phyloP scores from a whole-genome alignment of 2,329 filamentous ascomycete genomes.

The Arachnomyces sp. region DNA sequence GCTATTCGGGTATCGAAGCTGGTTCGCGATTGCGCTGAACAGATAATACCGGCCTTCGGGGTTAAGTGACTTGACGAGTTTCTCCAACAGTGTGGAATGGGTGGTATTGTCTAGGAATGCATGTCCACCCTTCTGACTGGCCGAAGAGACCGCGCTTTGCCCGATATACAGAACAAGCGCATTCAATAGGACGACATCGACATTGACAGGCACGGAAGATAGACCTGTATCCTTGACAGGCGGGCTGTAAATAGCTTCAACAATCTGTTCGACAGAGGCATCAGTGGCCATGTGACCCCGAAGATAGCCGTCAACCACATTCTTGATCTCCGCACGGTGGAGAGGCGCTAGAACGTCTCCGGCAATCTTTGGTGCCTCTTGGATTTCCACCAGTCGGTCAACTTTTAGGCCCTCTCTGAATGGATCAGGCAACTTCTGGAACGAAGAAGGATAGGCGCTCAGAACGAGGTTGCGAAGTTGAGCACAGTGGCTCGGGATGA shows the following conservation, averaged over 20 bases:
- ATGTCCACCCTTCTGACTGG: conserved; percentile 49
- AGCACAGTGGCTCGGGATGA: conserved; percentile 72
- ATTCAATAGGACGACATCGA: conserved; percentile 65
- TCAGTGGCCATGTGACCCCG: conserved; percentile 58
- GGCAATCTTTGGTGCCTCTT: conserved; percentile 56
- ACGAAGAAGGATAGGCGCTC: conserved; percentile 64
- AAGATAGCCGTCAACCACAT: conserved; percentile 44
- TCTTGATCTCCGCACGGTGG: conserved; percentile 44
- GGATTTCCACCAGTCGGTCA: conserved; percentile 67
- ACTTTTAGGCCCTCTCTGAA: conserved; percentile 65
- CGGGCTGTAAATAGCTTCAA: conserved; percentile 59
- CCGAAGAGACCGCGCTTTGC: conserved; percentile 57
- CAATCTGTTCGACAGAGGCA: conserved; percentile 61
- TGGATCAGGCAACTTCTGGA: conserved; percentile 64
- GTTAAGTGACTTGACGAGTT: conserved; percentile 64
- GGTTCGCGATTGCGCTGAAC: conserved; percentile 76
- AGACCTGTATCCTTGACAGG: conserved; percentile 53
- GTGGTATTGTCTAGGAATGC: conserved; percentile 58
- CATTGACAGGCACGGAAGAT: conserved; percentile 57
- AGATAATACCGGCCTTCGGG: conserved; percentile 79
- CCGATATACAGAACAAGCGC: conserved; percentile 78
- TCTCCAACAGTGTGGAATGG: conserved; percentile 64
- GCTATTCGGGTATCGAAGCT: conserved; percentile 80
- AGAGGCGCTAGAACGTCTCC: conserved; percentile 50
- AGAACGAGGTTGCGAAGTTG: conserved; percentile 86